Evolutionary conservation across 2,329 filamentous ascomycete species (phyloP).

Genomic region (Claviceps maximensis): DNA sequence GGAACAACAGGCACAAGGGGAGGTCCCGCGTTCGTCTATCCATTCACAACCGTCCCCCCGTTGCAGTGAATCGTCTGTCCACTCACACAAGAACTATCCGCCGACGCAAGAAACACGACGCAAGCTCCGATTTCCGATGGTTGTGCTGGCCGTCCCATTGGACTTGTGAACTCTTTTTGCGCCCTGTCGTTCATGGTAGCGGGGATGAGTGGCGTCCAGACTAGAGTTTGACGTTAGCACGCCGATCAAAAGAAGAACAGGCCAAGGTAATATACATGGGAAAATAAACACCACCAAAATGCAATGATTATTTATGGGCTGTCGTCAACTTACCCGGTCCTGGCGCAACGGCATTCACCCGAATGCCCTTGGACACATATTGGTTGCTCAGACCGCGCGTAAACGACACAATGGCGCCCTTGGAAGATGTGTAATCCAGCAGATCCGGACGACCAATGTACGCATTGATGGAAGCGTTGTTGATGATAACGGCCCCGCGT

Average conservation of each 20-base stretch:
- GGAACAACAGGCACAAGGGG: too few species aligned
- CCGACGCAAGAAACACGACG: slow-evolving; percentile 66
- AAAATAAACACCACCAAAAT: too few species aligned
- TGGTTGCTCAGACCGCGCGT: slow-evolving; percentile 68
- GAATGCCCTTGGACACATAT: slow-evolving; percentile 56
- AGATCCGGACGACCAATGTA: slow-evolving; percentile 71
- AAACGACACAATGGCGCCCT: slow-evolving; percentile 68
- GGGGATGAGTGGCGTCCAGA: slow-evolving; percentile 66
- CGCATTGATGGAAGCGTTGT: slow-evolving; percentile 72
- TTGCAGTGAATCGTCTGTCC: slow-evolving; percentile 53
- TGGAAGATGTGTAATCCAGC: slow-evolving; percentile 70
- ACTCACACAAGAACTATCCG: slow-evolving; percentile 60
- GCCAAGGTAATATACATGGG: too few species aligned
- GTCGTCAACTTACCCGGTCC: slow-evolving; percentile 36
- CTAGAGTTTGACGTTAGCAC: slow-evolving; percentile 18
- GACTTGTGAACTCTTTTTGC: slow-evolving; percentile 58
- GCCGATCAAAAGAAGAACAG: too few species aligned
- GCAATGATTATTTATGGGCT: neutral
- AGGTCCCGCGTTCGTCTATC: slow-evolving; percentile 9
- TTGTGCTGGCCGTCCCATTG: slow-evolving; percentile 67
- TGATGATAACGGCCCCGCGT: slow-evolving; percentile 65
- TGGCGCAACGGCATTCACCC: slow-evolving; percentile 64
- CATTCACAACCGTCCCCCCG: slow-evolving; percentile 35
- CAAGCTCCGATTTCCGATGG: slow-evolving; percentile 72
- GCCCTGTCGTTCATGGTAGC: slow-evolving; percentile 58